Base-by-base conservation (phyloP, 2,329 filamentous ascomycete species). In the Talaromyces islandicus region DNA sequence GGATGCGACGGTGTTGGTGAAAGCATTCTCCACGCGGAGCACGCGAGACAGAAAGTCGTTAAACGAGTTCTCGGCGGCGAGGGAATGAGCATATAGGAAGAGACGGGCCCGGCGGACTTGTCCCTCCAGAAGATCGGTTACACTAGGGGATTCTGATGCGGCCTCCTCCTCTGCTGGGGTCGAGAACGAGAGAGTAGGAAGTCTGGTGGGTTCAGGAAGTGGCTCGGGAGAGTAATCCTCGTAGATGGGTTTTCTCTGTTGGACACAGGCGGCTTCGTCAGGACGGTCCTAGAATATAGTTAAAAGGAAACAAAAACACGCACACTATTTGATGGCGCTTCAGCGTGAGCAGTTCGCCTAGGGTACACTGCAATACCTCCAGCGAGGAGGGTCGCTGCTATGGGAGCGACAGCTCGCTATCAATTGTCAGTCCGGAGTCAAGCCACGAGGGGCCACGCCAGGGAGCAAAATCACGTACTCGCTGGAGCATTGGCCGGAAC, bases 1-100 rank as follows among this genome's bases (percentile, higher is more conserved):
- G 24, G 89, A 92, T 61, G 92, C 91, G 67, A 99, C 78, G 63
- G 94, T 97, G 76, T 84, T 85, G 68, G 93, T 96, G 80, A 97
- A 92, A 71, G 87, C 90, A 74, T 89, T 87, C 81, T 99, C 94
- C 66, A 96, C 86, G 73, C 87, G 78, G 71, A 99, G 90, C 67
- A 89, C 89, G 65, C 84, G 84, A 73, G 91, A 89, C 78, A 97
- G 88, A 68, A 88, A 83, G 68, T 81, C 76, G 82, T 99, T 97
- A 78, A 97, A 84, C 70, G 86, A 84, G 75, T 91, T 87, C 80
- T 97, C 93, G 69, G 88, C 85, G 59, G 81, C 77, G 59, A 88
- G 85, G 61, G 89, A 88, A 71, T 92, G 86, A 57, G 81, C 76
- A 81, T 97, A 89, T 51, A 97, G 81, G 73, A 89, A 89, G 63